Evolutionary conservation across 495 filamentous ascomycete species (phyloP).

Genomic region (Aspergillus sparsus): DNA sequence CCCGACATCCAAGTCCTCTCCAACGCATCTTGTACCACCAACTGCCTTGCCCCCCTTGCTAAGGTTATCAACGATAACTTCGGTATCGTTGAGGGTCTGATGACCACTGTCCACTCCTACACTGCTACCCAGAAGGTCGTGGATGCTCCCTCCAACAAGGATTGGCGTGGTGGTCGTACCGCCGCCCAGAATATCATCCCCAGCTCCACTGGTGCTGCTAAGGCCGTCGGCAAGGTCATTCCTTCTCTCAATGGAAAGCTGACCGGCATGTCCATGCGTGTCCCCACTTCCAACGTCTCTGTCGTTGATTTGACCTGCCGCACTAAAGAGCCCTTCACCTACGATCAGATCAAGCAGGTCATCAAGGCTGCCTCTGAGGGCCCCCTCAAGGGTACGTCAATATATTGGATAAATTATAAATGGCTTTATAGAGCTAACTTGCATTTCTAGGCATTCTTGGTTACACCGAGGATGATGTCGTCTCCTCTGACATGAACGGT

Average conservation of each 20-base stretch:
- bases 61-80: slow-evolving; percentile 99
- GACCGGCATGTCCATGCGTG: slow-evolving; percentile 99
- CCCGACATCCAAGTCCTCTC: slow-evolving; percentile 88
- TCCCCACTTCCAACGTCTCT: slow-evolving; percentile 97
- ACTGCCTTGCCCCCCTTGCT: slow-evolving; percentile 98
- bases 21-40: slow-evolving; percentile 99
- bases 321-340: slow-evolving; percentile 82
- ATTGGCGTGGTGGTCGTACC: slow-evolving; percentile 98
- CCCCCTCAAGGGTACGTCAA: slow-evolving; percentile 74
- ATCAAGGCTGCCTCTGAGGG: slow-evolving; percentile 88
- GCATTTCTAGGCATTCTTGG: slow-evolving; percentile 68
- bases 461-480: slow-evolving; percentile 97
- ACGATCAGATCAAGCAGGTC: slow-evolving; percentile 90
- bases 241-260: slow-evolving; percentile 97
- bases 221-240: slow-evolving; percentile 99
- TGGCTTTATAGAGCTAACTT: slow-evolving; percentile 34
- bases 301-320: slow-evolving; percentile 97
- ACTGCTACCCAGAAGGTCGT: slow-evolving; percentile 99
- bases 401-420: neutral
- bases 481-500: slow-evolving; percentile 91
- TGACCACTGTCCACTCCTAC: slow-evolving; percentile 99
- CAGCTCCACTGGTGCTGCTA: slow-evolving; percentile 97
- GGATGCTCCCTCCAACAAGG: slow-evolving; percentile 95
- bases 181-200: slow-evolving; percentile 99
- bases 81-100: slow-evolving; percentile 96